Percentiles rank a stretch among this genome's conserved stretches.
phyloP scores from a whole-genome alignment of 768 basidiomycete species.

The Phanerochaete sordida region DNA sequence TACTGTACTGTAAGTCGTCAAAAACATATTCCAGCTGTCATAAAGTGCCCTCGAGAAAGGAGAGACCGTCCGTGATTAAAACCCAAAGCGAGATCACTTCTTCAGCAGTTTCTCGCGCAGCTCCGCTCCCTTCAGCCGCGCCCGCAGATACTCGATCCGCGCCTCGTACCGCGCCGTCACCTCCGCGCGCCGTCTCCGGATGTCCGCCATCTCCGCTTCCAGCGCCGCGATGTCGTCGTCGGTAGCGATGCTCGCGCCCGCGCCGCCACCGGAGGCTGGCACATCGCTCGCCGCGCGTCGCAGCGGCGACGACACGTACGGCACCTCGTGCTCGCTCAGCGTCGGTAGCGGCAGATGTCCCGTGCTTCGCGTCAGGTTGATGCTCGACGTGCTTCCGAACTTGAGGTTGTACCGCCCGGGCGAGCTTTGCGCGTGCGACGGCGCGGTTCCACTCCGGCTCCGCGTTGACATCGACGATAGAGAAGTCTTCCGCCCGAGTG shows the following conservation, averaged over 20 bases:
- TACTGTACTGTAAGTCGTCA: slow-evolving; percentile 10
- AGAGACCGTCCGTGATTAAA: neutral
- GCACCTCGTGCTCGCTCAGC: slow-evolving; percentile 45
- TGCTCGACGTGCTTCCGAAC: slow-evolving; percentile 38
- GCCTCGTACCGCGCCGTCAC: slow-evolving; percentile 70
- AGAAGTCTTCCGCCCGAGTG: slow-evolving; percentile 48
- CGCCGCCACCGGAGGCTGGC: slow-evolving; percentile 12
- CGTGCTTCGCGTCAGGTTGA: slow-evolving; percentile 50
- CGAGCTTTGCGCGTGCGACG: slow-evolving; percentile 9
- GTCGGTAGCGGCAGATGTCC: slow-evolving; percentile 48
- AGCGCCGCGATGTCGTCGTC: slow-evolving; percentile 32
- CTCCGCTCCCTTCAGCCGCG: slow-evolving; percentile 80
- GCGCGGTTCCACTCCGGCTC: slow-evolving; percentile 20
- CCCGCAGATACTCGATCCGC: slow-evolving; percentile 75
- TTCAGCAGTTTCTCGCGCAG: slow-evolving; percentile 77
- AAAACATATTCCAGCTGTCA: slow-evolving; percentile 13
- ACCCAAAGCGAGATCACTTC: slow-evolving; percentile 28
- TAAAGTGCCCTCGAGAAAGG: neutral
- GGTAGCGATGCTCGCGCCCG: too few species aligned
- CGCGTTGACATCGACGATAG: slow-evolving; percentile 58
- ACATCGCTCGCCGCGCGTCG: neutral
- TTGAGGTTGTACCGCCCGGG: slow-evolving; percentile 25
- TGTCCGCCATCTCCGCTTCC: slow-evolving; percentile 65
- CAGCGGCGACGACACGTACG: slow-evolving; percentile 5
- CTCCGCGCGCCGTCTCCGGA: slow-evolving; percentile 65